phyloP scores from a whole-genome alignment of 1,284 basidiomycete species.

The Inonotus obliquus region DNA sequence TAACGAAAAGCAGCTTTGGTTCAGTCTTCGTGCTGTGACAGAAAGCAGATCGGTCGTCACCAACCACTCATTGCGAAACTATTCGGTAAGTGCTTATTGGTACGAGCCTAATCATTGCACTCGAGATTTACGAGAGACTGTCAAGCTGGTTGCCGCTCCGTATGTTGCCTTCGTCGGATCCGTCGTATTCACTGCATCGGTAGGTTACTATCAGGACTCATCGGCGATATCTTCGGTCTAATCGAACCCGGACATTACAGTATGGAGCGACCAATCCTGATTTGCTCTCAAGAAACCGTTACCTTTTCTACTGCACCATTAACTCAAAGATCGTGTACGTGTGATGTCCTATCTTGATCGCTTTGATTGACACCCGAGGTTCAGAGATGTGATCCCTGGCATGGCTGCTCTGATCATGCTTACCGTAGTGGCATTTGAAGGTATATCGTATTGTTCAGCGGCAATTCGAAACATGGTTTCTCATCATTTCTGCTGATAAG shows the following conservation, averaged over 20 bases:
- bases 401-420: slow-evolving; percentile 10
- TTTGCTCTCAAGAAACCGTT: slow-evolving; percentile 4
- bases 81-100: not conserved
- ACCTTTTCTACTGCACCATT: slow-evolving; percentile 15
- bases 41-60: not conserved
- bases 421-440: slow-evolving; percentile 9
- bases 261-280: not conserved
- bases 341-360: not conserved
- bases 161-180: slow-evolving; percentile 10
- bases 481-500: not conserved
- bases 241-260: too few relatives aligned
- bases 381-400: slow-evolving; percentile 10
- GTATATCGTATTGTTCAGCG: not conserved
- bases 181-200: slow-evolving; percentile 4
- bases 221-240: too few relatives aligned
- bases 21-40: not conserved
- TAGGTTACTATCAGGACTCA: not conserved
- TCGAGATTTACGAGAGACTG: not conserved
- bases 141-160: slow-evolving; percentile 9
- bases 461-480: not conserved
- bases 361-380: not conserved
- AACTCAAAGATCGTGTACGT: slow-evolving; percentile 10
- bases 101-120: not conserved
- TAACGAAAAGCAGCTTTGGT: slow-evolving; percentile 8
- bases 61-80: not conserved